A percentile compares a stretch with the other conserved stretches of the same genome.
Evolutionary conservation across 768 basidiomycete species (phyloP).

Genomic region (Trametes gibbosa): DNA sequence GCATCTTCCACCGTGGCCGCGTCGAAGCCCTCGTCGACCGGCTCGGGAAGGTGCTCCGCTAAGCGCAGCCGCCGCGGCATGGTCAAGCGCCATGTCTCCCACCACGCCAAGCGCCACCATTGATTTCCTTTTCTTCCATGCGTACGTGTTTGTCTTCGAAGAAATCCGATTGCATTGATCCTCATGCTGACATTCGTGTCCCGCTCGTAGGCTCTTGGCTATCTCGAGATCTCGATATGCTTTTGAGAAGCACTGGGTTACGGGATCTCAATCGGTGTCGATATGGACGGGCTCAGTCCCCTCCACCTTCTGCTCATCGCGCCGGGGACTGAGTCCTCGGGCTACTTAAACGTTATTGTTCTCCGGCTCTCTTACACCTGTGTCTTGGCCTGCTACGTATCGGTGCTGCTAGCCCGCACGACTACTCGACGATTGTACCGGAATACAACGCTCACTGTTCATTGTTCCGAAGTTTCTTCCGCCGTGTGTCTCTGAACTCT

Average conservation of each 20-base stretch:
- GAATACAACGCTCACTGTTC: slow-evolving; percentile 13
- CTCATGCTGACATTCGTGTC: neutral
- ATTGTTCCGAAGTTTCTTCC: neutral
- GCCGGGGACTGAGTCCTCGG: slow-evolving; percentile 2
- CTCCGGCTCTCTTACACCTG: neutral
- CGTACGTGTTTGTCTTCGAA: slow-evolving; percentile 5
- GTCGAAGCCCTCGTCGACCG: slow-evolving; percentile 17
- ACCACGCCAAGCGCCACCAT: slow-evolving; percentile 25
- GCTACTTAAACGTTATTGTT: neutral
- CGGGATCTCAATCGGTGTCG: slow-evolving; percentile 23
- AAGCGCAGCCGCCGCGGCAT: slow-evolving; percentile 20
- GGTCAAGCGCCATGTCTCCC: slow-evolving; percentile 21
- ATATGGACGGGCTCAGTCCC: slow-evolving; percentile 12
- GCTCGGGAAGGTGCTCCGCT: slow-evolving; percentile 14
- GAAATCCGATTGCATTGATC: neutral
- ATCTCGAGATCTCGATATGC: slow-evolving; percentile 25
- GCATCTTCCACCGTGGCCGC: slow-evolving; percentile 5
- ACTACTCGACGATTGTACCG: slow-evolving; percentile 15
- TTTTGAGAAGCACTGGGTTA: slow-evolving; percentile 25
- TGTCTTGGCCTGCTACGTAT: slow-evolving; percentile 13
- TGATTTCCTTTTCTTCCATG: slow-evolving; percentile 18
- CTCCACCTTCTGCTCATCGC: slow-evolving; percentile 8
- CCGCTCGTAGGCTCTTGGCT: slow-evolving; percentile 11
- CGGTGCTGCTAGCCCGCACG: slow-evolving; percentile 16
- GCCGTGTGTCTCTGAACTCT: neutral